Evolutionary conservation across 2,329 filamentous ascomycete genomes (phyloP), one percentile per base, ranked within the genome.

Genomic region (Zymoseptoria crescenta): DNA sequence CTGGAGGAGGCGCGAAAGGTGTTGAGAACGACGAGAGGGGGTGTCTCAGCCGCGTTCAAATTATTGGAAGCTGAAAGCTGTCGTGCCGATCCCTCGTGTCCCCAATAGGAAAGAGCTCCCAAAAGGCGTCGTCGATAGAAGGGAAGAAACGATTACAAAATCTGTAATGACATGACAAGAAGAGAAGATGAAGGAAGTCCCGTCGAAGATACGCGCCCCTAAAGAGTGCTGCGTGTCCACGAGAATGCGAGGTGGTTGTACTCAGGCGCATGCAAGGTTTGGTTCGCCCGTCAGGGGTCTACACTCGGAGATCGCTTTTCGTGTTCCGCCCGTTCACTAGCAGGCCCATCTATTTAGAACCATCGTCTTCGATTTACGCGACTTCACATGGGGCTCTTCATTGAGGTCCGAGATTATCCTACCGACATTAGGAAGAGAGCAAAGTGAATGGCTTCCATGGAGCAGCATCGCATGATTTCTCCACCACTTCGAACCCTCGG

Each of bases 31-130:
- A 30, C 29, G 29, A 30, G 54, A 51, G 49, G 48, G 48, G 51
- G 48, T 55, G 58, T 54, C 52, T 51, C 56, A 56, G 35, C 35
- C 35, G 35, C 35, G 35, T 45, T 13, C 35, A 45, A 24, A 45
- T 45, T n/a, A 45, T 45, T 45, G 5, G 13, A 45, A 16, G 30
- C 3, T 13, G 30, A 13, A 10, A 10, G 35, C 10, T 16, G 35
- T n/a, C 35, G 10, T n/a, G 13, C n/a, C 35, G 29, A 10, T 2
- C n/a, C n/a, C n/a, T 30, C 29, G 29, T 13, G 4, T 45, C 35
- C 35, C n/a, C 9, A 45, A 45, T 16, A 45, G 35, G 35, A 13
- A 45, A 45, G 35, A 10, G 35, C 35, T 45, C n/a, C n/a, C n/a
- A n/a, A n/a, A n/a, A n/a, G n/a, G n/a, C n/a, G n/a, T n/a, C 35